These are phyloP conservation scores for Pseudonectria foliicola DNA, from an alignment of 2,329 filamentous ascomycete genomes.

Conservation along the genomic window DNA sequence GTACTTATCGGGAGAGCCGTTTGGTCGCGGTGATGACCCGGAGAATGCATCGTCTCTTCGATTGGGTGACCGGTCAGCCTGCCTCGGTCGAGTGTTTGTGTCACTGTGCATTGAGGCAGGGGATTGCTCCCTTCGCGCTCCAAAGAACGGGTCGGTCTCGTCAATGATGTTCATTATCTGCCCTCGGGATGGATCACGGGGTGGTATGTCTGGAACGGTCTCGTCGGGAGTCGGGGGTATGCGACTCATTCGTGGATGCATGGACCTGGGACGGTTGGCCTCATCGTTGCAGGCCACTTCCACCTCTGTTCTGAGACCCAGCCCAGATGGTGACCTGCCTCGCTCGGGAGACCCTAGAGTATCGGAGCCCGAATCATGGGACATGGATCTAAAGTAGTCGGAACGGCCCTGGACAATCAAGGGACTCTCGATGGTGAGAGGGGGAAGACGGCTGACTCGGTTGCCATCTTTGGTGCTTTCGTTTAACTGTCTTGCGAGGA, in stretches of 20 bases:
- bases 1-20: constrained; percentile 35
- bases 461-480: constrained; percentile 66
- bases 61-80: constrained; percentile 22
- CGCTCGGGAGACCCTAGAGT: constrained; percentile 22
- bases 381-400: constrained; percentile 73
- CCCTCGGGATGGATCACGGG: constrained; percentile 34
- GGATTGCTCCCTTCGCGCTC: constrained; percentile 50
- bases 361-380: constrained; percentile 52
- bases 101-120: constrained; percentile 45
- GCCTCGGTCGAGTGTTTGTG: constrained; percentile 21
- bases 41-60: constrained; percentile 28
- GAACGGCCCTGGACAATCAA: constrained; percentile 67
- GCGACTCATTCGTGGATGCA: constrained; percentile 68
- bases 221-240: constrained; percentile 46
- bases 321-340: constrained; percentile 13
- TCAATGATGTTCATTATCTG: constrained; percentile 33
- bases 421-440: constrained; percentile 74
- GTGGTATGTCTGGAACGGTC: constrained; percentile 38
- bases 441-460: constrained; percentile 78
- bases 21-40: constrained; percentile 28
- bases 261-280: constrained; percentile 58
- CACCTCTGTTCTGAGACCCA: constrained; percentile 48
- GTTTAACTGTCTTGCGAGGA: constrained; percentile 81
- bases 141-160: constrained; percentile 39
- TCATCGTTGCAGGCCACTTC: constrained; percentile 46